Percentiles rank a stretch among this genome's conserved stretches.
Conservation (phyloP, 192 early-diverging fungal genomes). For the Mortierella antarctica region DNA sequence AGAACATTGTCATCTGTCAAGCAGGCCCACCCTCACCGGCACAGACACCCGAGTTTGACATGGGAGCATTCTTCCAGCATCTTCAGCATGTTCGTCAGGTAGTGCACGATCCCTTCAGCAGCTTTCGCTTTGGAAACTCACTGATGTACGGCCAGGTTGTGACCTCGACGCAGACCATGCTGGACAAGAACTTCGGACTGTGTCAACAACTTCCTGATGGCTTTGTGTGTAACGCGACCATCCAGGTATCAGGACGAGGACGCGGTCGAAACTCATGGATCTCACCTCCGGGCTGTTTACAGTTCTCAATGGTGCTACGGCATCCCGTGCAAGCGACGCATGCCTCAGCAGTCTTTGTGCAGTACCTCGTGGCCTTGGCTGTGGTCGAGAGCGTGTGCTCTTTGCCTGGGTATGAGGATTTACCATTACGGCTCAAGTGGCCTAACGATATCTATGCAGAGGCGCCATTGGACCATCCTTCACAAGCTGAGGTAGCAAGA, state of each 20-base stretch:
- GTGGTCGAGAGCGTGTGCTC: conserved; percentile 81
- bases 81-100: conserved; percentile 57
- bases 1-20: conserved; percentile 56
- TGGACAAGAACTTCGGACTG: conserved; percentile 89
- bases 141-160: conserved; percentile 84
- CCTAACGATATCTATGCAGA: conserved; percentile 96
- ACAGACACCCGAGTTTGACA: conserved; percentile 72
- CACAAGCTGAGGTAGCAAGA: conserved; percentile 32
- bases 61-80: conserved; percentile 60
- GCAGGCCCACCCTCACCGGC: conserved; percentile 50
- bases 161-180: conserved; percentile 91
- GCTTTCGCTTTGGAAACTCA: conserved; percentile 71
- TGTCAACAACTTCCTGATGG: conserved; percentile 77
- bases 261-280: conserved; percentile 97
- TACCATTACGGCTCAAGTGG: conserved; percentile 95
- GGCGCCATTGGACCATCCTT: conserved; percentile 29
- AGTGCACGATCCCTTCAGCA: conserved; percentile 41
- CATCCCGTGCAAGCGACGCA: conserved; percentile 68
- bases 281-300: conserved; percentile 89
- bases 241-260: conserved; percentile 89
- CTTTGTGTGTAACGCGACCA: conserved; percentile 80
- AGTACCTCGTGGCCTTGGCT: conserved; percentile 92
- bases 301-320: conserved; percentile 85
- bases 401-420: conserved; percentile 76
- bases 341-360: conserved; percentile 87